These are phyloP conservation scores for Kluyveromyces sp. DNA, from an alignment of 1,139 yeast species.

Conservation along the genomic window DNA sequence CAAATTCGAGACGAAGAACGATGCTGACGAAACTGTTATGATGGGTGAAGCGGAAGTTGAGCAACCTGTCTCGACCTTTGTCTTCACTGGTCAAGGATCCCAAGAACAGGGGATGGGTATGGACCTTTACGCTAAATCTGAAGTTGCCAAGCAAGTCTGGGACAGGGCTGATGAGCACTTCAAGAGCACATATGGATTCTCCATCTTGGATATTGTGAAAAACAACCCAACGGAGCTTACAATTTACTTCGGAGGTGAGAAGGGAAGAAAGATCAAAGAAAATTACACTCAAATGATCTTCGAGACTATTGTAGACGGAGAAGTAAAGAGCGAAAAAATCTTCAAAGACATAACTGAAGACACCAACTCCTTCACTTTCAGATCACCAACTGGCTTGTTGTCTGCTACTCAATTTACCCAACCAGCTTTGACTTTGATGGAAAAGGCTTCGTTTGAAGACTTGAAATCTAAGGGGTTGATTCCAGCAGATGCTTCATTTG, in stretches of 20 bases:
- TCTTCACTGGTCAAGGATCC: conserved; percentile 99
- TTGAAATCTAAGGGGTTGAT: conserved; percentile 93
- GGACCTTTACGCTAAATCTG: conserved; percentile 89
- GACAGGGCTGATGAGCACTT: conserved; percentile 95
- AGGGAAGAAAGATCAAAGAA: conserved; percentile 90
- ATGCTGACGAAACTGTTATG: conserved; percentile 73
- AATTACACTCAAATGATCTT: conserved; percentile 96
- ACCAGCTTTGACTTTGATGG: conserved; percentile 98
- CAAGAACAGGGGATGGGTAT: conserved; percentile 99
- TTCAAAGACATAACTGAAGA: conserved; percentile 83
- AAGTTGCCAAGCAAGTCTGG: conserved; percentile 94
- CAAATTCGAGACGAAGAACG: conserved; percentile 82
- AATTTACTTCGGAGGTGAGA: conserved; percentile 95
- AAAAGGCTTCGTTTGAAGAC: conserved; percentile 97
- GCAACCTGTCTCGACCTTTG: conserved; percentile 94
- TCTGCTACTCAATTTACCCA: conserved; percentile 99
- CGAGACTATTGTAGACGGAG: conserved; percentile 86
- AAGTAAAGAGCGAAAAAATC: conserved; percentile 83
- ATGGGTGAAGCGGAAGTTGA: conserved; percentile 97
- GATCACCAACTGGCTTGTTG: conserved; percentile 88
- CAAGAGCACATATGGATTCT: conserved; percentile 90
- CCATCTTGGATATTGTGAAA: conserved; percentile 88
- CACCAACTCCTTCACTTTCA: conserved; percentile 81
- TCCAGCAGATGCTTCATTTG: conserved; percentile 89
- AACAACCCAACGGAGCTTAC: conserved; percentile 95